Evolutionary conservation across 2,329 filamentous ascomycete genomes (phyloP), one percentile per base, ranked within the genome.

Genomic region (Aphanoascus verrucosus): DNA sequence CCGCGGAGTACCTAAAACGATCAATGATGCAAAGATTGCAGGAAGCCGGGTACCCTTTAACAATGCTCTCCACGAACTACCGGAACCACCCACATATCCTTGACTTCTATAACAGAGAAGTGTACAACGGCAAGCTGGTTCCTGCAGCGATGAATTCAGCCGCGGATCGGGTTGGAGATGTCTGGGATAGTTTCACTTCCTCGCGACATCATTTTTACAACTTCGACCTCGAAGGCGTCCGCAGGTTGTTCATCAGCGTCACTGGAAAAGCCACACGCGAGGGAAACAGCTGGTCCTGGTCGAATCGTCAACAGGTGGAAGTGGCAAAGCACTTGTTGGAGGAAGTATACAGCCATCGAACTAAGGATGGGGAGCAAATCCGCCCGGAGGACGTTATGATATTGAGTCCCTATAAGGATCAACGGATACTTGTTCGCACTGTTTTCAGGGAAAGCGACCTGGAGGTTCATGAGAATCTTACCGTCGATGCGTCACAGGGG

Each of bases 401-500:
- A n/a, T 17, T 49, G 14, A 49, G 23, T n/a, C 46, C 46, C 7
- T 49, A 38, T 23, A 49, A 37, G 32, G 46, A 49, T 19, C 46
- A 49, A 38, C 28, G 32, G 17, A 34, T 15, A 20, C 46, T 35
- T 14, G 20, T 23, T 35, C 1, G 28, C 14, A 9, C 28, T n/a
- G 7, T 11, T 14, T 38, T 49, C 17, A 17, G 17, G 32, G 15
- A 49, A 12, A 35, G 34, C 12, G 15, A 12, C 32, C 7, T 49
- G 12, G 31, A 38, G 20, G n/a, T n/a, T 35, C 23, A 23, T 9
- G 52, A 52, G 3, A 55, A 52, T 31, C 23, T 44, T 20, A 55
- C 53, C 37, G 34, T 55, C 28, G 53, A 52, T 23, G 48, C 48
- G 9, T 32, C 53, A 12, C 37, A 52, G 41, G 47, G 48, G 19